Base-by-base conservation (phyloP, 441 rosid species). In the Metrosideros polymorpha region DNA sequence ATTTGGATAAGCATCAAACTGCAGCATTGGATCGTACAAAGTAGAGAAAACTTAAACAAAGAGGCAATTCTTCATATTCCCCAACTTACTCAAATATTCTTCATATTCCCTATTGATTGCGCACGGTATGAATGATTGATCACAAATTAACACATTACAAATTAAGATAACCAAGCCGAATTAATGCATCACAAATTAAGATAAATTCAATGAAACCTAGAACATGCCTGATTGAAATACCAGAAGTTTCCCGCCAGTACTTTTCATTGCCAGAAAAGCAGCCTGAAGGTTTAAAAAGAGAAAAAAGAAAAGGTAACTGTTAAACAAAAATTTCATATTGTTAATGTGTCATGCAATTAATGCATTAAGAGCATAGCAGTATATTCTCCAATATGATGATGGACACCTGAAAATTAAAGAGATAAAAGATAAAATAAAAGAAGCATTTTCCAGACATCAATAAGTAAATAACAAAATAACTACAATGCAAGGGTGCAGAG, bases 191-290 rank as follows among this genome's bases (percentile, higher is more conserved):
- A 56, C 53, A 82, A 55, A 89, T 75, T 54, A 39, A 51, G 83
- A 51, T 59, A 86, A 79, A 85, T 71, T 75, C 35, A 85, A 7
- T 30, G 12, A 42, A 85, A 53, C 84, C 43, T 52, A 42, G 55
- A 85, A 77, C 95, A 88, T 90, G 90, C 99, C 98, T 96, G 99
- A 96, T 90, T 97, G 99, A 91, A 96, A 96, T 84, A 96, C 98
- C 92, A 97, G 84, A 85, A 97, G 98, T 92, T 97, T 97, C 87
- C 99, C 98, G 24, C 99, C 99, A 87, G 92, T 94, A 89, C 91
- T 94, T 91, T 95, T 96, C 97, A 96, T 91, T 84, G 98, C 98
- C 94, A 97, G 92, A 91, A 92, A 98, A 86, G 96, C 96, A 86
- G 99, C 99, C 99, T 98, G 94, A 43, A 83, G 63, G 42, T 29